These are phyloP conservation scores for Rhizophora apiculata DNA, from an alignment of 345 rosid genomes.

Conservation along the genomic window DNA sequence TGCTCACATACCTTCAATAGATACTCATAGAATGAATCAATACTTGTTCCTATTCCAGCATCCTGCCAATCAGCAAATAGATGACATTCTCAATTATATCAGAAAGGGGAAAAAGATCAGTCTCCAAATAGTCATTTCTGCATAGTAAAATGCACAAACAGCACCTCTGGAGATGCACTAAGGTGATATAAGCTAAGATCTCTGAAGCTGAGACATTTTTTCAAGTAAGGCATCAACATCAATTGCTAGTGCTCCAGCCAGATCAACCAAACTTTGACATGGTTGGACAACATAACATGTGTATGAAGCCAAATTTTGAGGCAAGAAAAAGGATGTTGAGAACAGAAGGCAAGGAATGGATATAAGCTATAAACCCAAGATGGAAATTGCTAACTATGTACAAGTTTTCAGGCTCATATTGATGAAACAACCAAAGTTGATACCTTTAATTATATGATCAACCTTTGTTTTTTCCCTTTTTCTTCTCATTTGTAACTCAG, in stretches of 20 bases:
- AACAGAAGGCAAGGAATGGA: too few species aligned
- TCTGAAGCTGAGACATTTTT: background rate
- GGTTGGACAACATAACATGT: too few species aligned
- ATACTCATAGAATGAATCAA: conserved; percentile 96
- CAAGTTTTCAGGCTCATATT: background rate
- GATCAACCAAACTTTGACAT: background rate
- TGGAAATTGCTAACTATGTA: background rate
- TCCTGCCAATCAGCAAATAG: conserved; percentile 58
- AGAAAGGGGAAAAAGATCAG: too few species aligned
- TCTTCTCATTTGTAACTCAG: too few species aligned
- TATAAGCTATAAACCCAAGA: background rate
- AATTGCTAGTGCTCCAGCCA: background rate
- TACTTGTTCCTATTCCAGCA: conserved; percentile 99
- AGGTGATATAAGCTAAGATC: background rate
- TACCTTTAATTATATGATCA: too few species aligned
- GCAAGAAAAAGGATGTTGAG: too few species aligned
- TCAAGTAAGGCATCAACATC: too few species aligned
- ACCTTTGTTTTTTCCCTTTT: too few species aligned
- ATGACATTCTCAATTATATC: too few species aligned
- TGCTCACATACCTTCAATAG: conserved; percentile 64
- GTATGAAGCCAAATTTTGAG: too few species aligned
- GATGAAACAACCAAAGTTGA: background rate
- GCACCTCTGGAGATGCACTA: background rate
- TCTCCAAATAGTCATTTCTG: too few species aligned
- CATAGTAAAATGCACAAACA: background rate